Percentiles rank a stretch among this genome's conserved stretches.
Conservation (phyloP, 2,329 filamentous ascomycete species). For the Geosmithia morbida region DNA sequence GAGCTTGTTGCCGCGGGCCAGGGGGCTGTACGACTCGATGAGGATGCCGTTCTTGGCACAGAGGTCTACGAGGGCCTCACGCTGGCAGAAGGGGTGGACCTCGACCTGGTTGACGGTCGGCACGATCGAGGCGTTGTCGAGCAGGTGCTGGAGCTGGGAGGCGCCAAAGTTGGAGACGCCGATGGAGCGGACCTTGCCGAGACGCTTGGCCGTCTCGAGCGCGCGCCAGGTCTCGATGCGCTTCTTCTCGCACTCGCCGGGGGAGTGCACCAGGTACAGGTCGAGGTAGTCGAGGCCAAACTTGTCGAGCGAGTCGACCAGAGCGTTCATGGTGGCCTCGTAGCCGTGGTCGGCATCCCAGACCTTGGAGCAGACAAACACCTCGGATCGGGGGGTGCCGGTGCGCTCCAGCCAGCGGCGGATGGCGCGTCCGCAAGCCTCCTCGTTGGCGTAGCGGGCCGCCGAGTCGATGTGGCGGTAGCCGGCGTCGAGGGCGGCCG, state of each 20-base stretch:
- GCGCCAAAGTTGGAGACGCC: conserved; percentile 72
- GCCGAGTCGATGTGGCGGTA: conserved; percentile 39
- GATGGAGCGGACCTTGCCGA: conserved; percentile 52
- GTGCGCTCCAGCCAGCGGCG: conserved; percentile 40
- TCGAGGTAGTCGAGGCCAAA: conserved; percentile 59
- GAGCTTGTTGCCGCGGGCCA: conserved; percentile 21
- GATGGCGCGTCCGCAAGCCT: conserved; percentile 57
- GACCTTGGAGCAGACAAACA: conserved; percentile 52
- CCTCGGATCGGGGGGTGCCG: conserved; percentile 47
- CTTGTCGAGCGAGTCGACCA: conserved; percentile 51
- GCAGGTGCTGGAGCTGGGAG: conserved; percentile 36
- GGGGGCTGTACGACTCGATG: conserved; percentile 41
- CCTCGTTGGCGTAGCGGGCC: conserved; percentile 48
- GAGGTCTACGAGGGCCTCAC: conserved; percentile 40
- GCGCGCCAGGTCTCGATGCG: conserved; percentile 59
- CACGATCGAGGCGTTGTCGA: conserved; percentile 39
- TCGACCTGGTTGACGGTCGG: conserved; percentile 71
- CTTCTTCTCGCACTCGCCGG: conserved; percentile 50
- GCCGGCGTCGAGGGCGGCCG: conserved; percentile 4
- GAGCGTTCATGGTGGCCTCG: conserved; percentile 32
- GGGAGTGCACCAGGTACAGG: conserved; percentile 46
- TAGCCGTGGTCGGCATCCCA: conserved; percentile 35
- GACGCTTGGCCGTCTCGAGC: conserved; percentile 45
- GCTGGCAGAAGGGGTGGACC: conserved; percentile 60
- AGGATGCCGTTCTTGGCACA: conserved; percentile 41